A percentile compares a stretch with the other conserved stretches of the same genome.
Evolutionary conservation across 2,329 filamentous ascomycete genomes (phyloP).

Genomic region (Apiospora arundinis): DNA sequence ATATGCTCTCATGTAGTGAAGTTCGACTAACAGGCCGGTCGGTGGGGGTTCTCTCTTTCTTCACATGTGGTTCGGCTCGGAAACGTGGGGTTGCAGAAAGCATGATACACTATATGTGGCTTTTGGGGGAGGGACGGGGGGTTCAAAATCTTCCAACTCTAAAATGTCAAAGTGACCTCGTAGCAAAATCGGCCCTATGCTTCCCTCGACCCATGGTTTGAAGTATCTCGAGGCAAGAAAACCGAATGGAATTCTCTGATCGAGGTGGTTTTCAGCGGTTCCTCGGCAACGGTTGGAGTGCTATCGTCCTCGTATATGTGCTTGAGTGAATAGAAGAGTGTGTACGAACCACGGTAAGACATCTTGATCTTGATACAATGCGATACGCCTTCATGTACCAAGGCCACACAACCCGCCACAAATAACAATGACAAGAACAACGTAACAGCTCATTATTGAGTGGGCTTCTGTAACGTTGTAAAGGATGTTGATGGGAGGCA

Average conservation of each 20-base stretch:
- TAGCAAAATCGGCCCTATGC: not conserved
- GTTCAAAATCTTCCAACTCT: no score
- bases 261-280: not conserved
- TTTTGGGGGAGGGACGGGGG: no score
- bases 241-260: not conserved
- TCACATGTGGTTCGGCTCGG: no score
- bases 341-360: not conserved
- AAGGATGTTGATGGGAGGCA: not conserved
- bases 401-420: no score
- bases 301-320: not conserved
- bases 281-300: not conserved
- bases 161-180: not conserved
- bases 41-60: no score
- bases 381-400: not conserved
- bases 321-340: not conserved
- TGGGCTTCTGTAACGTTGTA: no score
- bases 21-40: no score
- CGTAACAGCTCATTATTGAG: not conserved
- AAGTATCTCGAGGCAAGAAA: not conserved
- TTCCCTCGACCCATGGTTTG: no score
- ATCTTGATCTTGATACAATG: not conserved
- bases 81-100: no score
- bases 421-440: not conserved
- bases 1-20: not conserved
- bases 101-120: no score